Base-by-base conservation (phyloP, 495 filamentous ascomycete species). In the Bryoglossum gracile region DNA sequence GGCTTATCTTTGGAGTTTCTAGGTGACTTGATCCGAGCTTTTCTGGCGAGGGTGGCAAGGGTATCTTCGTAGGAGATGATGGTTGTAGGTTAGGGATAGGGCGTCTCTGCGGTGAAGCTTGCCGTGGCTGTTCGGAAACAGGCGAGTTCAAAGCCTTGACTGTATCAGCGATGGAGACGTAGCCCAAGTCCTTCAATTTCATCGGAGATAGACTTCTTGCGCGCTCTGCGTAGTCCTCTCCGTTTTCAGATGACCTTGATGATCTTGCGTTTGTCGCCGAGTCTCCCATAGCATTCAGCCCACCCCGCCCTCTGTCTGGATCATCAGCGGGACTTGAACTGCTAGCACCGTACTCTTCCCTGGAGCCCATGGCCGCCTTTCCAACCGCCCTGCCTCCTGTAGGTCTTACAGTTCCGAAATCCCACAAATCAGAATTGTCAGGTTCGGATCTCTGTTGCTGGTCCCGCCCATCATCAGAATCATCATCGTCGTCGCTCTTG, bases 391-490 rank as follows among this genome's bases (percentile, higher is more conserved):
- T 70, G 24, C 74, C 76, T 40, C 73, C 77, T 18, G 75, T 80
- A 23, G 89, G 80, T 35, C 87, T 74, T 39, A 95, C 84, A 1
- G 90, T 96, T 19, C 90, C 89, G 71, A 96, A 96, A 65, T 96
- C 90, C 90, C 90, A 96, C 50, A 95, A 78, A 62, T 95, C 87
- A 55, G 89, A 83, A 42, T 89, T 78, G n/a, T 72, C 68, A 2
- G 65, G 62, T 24, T 56, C 51, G 16, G 59, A 36, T 37, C 60
- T 52, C 17, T 41, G 52, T 0, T 50, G 40, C 6, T 71, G 64
- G 9, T 78, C 72, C 36, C 67, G 64, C 5, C 66, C 58, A 25
- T 75, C 69, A 13, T 67, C 62, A 3, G 61, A 54, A n/a, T 83
- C 78, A n/a, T 83, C 78, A 9, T 85, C 79, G 9, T 83, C 80